Conservation (phyloP, 2,329 filamentous ascomycete species). For the Laburnicola sp. region DNA sequence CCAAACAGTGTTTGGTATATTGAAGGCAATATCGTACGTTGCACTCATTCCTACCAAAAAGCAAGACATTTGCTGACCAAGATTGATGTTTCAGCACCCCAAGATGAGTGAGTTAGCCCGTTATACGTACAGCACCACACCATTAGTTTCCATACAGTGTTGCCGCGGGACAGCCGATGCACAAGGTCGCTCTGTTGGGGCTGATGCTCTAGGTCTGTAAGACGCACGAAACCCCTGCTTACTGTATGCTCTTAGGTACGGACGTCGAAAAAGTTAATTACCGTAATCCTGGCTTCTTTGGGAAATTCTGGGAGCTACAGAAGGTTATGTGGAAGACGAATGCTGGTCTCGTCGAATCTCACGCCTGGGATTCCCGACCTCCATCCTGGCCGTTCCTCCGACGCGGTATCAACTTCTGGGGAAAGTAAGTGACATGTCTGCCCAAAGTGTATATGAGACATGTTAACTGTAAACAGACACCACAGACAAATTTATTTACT, state of each 20-base stretch:
- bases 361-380: conserved; percentile 96
- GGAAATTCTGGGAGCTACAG: conserved; percentile 97
- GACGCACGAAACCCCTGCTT: neutral
- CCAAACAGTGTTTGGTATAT: conserved; percentile 98
- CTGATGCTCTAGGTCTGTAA: too few species aligned
- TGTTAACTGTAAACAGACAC: too few species aligned
- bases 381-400: conserved; percentile 88
- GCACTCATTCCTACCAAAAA: conserved; percentile 62
- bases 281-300: conserved; percentile 88
- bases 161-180: too few species aligned
- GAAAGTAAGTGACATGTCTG: conserved; percentile 72
- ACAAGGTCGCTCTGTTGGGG: too few species aligned
- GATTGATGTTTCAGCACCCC: neutral
- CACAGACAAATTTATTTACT: conserved; percentile 83
- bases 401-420: conserved; percentile 99
- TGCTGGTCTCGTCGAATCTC: conserved; percentile 91
- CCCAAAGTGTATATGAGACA: neutral
- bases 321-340: conserved; percentile 99
- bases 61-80: too few species aligned
- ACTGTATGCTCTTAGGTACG: conserved; percentile 46
- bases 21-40: conserved; percentile 77
- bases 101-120: neutral
- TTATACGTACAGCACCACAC: neutral
- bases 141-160: neutral
- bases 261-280: conserved; percentile 92